Percentiles rank a stretch among this genome's conserved stretches.
Evolutionary conservation across 495 filamentous ascomycete genomes (phyloP).

Genomic region (Trypethelium eluteriae): DNA sequence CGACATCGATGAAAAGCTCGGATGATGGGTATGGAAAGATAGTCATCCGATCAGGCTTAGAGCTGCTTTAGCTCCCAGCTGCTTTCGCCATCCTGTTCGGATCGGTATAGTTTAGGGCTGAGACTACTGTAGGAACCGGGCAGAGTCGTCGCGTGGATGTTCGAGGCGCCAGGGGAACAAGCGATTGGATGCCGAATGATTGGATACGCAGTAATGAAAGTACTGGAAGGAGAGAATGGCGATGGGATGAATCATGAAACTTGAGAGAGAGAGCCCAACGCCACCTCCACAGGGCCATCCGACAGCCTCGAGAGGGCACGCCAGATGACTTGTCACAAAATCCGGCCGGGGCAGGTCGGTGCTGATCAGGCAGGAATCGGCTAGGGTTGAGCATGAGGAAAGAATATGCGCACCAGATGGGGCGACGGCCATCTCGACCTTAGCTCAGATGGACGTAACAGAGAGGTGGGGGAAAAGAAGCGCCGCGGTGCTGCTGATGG

Average conservation of each 20-base stretch:
- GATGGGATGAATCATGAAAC: slow-evolving; percentile 13
- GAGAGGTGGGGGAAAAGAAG: neutral
- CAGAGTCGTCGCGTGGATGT: slow-evolving; percentile 7
- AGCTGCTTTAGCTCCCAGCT: neutral
- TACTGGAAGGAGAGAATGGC: slow-evolving; percentile 1
- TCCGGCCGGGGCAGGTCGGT: slow-evolving; percentile 9
- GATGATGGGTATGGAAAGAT: neutral
- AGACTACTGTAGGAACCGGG: slow-evolving; percentile 7
- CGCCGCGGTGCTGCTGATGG: slow-evolving; percentile 1
- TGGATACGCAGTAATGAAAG: slow-evolving; percentile 5
- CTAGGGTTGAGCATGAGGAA: slow-evolving; percentile 8
- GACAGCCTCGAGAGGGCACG: slow-evolving; percentile 8
- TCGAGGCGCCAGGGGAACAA: neutral
- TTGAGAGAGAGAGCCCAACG: neutral
- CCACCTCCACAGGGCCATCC: slow-evolving; percentile 2
- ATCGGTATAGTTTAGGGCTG: slow-evolving; percentile 7
- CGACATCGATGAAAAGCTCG: neutral
- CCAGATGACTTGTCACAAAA: slow-evolving; percentile 11
- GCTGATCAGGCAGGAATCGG: slow-evolving; percentile 11
- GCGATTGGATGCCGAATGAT: slow-evolving; percentile 8
- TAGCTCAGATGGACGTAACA: slow-evolving; percentile 3
- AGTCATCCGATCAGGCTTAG: neutral
- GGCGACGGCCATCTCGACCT: neutral
- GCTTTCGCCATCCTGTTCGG: neutral
- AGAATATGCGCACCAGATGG: neutral